Percentiles rank a stretch among this genome's conserved stretches.
Evolutionary conservation across 1,284 basidiomycete genomes (phyloP).

Genomic region (Cerrena zonata): DNA sequence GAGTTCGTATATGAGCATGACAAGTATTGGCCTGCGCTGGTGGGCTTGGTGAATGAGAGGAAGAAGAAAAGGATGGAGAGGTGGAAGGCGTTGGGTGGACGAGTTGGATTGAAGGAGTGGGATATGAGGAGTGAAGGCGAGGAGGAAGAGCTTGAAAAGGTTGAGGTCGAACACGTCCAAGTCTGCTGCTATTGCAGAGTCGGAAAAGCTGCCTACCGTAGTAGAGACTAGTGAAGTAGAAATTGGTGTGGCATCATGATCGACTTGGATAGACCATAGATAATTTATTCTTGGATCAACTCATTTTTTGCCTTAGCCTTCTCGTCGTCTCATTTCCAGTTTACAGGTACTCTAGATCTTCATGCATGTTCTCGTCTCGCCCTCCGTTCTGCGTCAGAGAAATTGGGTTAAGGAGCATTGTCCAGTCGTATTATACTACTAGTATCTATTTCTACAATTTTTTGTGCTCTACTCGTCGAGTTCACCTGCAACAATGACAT

Average conservation of each 20-base stretch:
- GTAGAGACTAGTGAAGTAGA: background rate
- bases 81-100: constrained; percentile 62
- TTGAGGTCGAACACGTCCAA: background rate
- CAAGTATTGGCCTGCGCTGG: constrained; percentile 67
- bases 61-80: constrained; percentile 45
- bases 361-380: too few relatives aligned
- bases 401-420: too few relatives aligned
- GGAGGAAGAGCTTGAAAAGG: background rate
- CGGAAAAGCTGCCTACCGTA: background rate
- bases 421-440: background rate
- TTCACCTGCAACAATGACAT: constrained; percentile 60
- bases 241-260: background rate
- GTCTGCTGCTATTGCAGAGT: background rate
- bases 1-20: constrained; percentile 69
- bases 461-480: constrained; percentile 46
- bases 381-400: too few relatives aligned
- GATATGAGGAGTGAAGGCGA: constrained; percentile 44
- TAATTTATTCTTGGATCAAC: too few relatives aligned
- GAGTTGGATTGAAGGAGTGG: constrained; percentile 67
- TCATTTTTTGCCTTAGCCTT: too few relatives aligned
- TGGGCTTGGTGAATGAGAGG: constrained; percentile 49
- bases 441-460: constrained; percentile 4
- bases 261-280: too few relatives aligned
- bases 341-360: too few relatives aligned
- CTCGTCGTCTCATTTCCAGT: too few relatives aligned